Conservation (phyloP, 2,329 filamentous ascomycete genomes). For the Talaromyces piceae region DNA sequence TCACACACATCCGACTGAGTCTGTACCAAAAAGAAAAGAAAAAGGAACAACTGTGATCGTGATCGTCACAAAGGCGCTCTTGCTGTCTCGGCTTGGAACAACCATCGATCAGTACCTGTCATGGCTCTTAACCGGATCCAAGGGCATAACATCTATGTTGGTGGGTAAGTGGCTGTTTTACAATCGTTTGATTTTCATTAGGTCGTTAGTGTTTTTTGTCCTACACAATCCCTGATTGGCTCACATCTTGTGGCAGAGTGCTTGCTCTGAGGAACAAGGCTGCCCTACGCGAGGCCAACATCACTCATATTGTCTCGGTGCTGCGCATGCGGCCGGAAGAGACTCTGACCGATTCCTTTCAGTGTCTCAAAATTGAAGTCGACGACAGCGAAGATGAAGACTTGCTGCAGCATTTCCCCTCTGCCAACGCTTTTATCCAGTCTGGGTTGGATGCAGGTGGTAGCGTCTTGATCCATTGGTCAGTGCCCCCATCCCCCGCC, state of each 20-base stretch:
- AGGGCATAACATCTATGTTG: constrained; percentile 67
- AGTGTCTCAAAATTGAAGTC: constrained; percentile 73
- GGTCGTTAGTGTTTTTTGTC: not conserved
- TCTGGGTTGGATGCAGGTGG: constrained; percentile 58
- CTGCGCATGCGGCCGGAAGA: constrained; percentile 43
- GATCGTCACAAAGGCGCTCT: too few species aligned
- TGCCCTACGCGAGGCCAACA: constrained; percentile 61
- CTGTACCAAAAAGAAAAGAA: too few species aligned
- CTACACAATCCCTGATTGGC: constrained; percentile 13
- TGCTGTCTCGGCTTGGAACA: too few species aligned
- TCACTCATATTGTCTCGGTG: constrained; percentile 88
- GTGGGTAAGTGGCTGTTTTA: constrained; percentile 54
- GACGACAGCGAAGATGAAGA: constrained; percentile 90
- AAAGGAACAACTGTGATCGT: not conserved
- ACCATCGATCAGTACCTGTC: not conserved
- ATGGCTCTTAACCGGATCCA: constrained; percentile 57
- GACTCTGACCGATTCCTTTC: constrained; percentile 51
- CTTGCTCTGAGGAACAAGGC: constrained; percentile 69
- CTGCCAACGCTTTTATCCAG: constrained; percentile 76
- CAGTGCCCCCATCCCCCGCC: constrained; percentile 29
- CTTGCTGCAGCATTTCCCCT: constrained; percentile 70
- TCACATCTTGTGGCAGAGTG: too few species aligned
- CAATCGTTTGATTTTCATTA: too few species aligned
- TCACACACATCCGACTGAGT: too few species aligned
- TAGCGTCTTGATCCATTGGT: constrained; percentile 63